Evolutionary conservation across 495 filamentous ascomycete species (phyloP), one percentile per base, ranked within the genome.

Genomic region (Penicillium roqueforti): DNA sequence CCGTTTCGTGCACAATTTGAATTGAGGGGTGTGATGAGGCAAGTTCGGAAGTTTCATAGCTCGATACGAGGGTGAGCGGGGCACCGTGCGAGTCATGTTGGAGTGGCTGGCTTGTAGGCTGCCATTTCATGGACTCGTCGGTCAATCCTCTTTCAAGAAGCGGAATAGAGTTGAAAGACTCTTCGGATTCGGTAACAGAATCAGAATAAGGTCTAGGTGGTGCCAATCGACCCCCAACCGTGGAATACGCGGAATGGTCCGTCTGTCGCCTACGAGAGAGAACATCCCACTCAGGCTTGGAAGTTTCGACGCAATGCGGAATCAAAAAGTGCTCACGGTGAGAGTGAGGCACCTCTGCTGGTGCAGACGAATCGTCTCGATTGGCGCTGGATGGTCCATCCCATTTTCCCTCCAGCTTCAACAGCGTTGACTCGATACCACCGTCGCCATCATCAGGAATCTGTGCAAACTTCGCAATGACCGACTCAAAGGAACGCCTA

Each of bases 381-480:
- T 54, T 50, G 9, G 48, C 25, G 10, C 49, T 32, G 16, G 54
- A 29, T 19, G 48, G 41, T 1, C 47, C 57, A 41, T 52, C 56
- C 69, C 83, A 95, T 60, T 87, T 91, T 6, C 93, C 93, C 74
- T 99, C 95, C 4, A 99, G 79, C 60, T 97, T 97, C 56, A 92
- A 71, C 56, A 99, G 64, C 6, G 93, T 91, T 13, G 92, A 90
- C 64, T 97, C 93, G 44, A 97, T 81, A 18, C 92, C 92, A n/a
- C 92, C 92, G 68, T 93, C 90, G 50, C 89, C 88, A 54, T 92
- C 88, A 65, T 99, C 95, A 0, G 92, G 90, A 20, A 98, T 88
- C 51, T 87, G 83, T 8, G 92, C 89, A 56, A 98, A 84, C 60
- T 89, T 87, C 45, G 90, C 86, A 25, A 95, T 89, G 52, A 95